These are phyloP conservation scores for Cucumis sativus DNA, from an alignment of 306 rosid species.

Conservation along the genomic window Cucumber_9930_V3 NC_026657.2:892501-893000, in stretches of 20 bases:
- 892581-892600: not conserved
- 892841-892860: not conserved
- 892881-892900: constrained; percentile 3
- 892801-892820: not conserved
- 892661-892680: not conserved
- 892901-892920: not conserved
- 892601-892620: not conserved
- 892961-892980: not conserved
- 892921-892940: constrained; percentile 2
- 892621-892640: not conserved
- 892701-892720: not conserved
- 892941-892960: not conserved
- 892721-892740: not conserved
- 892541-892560: not conserved
- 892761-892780: not conserved
- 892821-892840: not conserved
- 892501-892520: not conserved
- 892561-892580: not conserved
- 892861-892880: not conserved
- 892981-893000: not conserved
- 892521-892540: not conserved
- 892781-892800: not conserved
- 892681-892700: not conserved
- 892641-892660: not conserved
- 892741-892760: not conserved